Conservation (phyloP, 352 stramenopile genomes). For the Peronosclerospora sorghi region DNA sequence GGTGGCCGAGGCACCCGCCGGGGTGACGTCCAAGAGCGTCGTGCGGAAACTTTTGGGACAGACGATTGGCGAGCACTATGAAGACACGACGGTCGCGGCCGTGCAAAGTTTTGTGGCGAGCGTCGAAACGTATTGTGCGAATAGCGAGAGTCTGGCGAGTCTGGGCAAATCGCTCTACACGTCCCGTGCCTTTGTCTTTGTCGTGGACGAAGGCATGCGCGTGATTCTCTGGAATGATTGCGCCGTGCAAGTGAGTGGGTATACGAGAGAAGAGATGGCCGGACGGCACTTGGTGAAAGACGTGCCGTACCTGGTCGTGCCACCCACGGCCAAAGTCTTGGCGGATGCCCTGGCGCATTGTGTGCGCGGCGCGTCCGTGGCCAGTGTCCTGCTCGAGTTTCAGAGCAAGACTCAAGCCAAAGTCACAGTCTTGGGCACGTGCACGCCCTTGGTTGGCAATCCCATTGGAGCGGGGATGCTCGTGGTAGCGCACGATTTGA, state of each 20-base stretch:
- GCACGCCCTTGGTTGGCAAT: conserved; percentile 63
- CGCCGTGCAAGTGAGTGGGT: conserved; percentile 62
- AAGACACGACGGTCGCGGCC: conserved; percentile 51
- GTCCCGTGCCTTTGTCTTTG: conserved; percentile 63
- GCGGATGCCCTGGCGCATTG: conserved; percentile 51
- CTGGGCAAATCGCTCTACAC: conserved; percentile 79
- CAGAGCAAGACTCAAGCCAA: conserved; percentile 45
- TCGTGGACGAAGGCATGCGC: conserved; percentile 75
- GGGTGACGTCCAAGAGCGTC: conserved; percentile 27
- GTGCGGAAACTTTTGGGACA: conserved; percentile 70
- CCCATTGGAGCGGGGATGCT: conserved; percentile 71
- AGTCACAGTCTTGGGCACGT: conserved; percentile 54
- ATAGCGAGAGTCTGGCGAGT: conserved; percentile 64
- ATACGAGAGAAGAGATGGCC: conserved; percentile 70
- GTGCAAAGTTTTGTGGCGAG: conserved; percentile 65
- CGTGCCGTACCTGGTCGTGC: conserved; percentile 55
- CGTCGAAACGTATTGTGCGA: conserved; percentile 66
- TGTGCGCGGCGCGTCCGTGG: conserved; percentile 36
- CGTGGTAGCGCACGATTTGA: conserved; percentile 63
- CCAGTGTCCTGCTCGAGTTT: conserved; percentile 50
- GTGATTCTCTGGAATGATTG: conserved; percentile 82
- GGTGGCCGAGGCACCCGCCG: neutral
- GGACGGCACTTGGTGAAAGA: conserved; percentile 62
- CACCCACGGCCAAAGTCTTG: conserved; percentile 37
- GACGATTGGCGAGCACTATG: conserved; percentile 63